Percentiles rank a stretch among this genome's conserved stretches.
phyloP scores from a whole-genome alignment of 257 asterid species.

The Linaria vulgaris region DNA sequence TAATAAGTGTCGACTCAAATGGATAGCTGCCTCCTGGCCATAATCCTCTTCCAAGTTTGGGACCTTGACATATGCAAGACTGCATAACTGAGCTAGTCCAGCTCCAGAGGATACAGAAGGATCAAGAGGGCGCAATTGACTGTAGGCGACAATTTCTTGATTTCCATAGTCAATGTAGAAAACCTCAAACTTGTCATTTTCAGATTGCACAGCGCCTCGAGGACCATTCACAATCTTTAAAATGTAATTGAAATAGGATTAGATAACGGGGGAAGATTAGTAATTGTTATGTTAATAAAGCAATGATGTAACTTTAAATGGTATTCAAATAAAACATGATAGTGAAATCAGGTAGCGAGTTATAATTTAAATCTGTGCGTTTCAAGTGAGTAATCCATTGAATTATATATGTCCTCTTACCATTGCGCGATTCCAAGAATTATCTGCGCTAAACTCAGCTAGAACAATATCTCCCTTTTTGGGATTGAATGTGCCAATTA shows the following conservation, averaged over 20 bases:
- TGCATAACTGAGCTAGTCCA: constrained; percentile 93
- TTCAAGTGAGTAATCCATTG: no score
- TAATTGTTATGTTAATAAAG: neutral
- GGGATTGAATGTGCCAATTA: constrained; percentile 83
- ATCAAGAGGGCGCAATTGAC: constrained; percentile 74
- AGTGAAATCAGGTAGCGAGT: no score
- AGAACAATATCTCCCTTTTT: constrained; percentile 83
- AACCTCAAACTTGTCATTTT: constrained; percentile 81
- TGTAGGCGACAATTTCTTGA: constrained; percentile 79
- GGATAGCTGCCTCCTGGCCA: constrained; percentile 83
- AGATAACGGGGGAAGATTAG: constrained; percentile 2
- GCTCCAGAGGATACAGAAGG: constrained; percentile 67
- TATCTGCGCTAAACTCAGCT: constrained; percentile 85
- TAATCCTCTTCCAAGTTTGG: constrained; percentile 78
- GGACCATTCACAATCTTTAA: constrained; percentile 76
- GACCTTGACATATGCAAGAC: constrained; percentile 79
- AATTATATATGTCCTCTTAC: constrained; percentile 39
- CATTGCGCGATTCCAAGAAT: constrained; percentile 99
- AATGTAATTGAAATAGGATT: constrained; percentile 15
- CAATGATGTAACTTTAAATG: neutral
- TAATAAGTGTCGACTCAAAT: constrained; percentile 62
- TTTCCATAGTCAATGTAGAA: constrained; percentile 92
- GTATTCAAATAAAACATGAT: no score
- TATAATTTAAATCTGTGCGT: no score
- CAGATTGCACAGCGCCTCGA: constrained; percentile 68